These are phyloP conservation scores for Stachybotrys chartarum DNA, from an alignment of 2,329 filamentous ascomycete species.

Conservation along the genomic window DNA sequence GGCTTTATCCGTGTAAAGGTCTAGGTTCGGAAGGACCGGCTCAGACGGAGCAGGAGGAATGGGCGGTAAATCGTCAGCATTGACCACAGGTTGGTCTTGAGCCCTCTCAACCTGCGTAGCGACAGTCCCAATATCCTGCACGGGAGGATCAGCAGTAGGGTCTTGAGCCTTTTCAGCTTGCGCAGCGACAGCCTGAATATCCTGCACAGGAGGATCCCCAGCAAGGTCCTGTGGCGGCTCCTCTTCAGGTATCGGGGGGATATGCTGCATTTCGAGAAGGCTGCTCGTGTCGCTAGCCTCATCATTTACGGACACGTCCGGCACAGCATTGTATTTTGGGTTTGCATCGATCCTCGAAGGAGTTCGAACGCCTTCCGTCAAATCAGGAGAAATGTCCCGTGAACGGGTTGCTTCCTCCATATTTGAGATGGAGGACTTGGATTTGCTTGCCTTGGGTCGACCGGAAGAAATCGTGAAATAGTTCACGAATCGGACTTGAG, in stretches of 20 bases:
- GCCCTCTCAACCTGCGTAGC: not conserved
- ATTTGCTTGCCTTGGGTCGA: conserved; percentile 40
- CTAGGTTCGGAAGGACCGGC: conserved; percentile 42
- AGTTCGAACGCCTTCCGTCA: not conserved
- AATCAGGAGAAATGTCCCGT: not conserved
- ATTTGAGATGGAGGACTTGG: conserved; percentile 8
- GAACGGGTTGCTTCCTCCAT: conserved; percentile 1
- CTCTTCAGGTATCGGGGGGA: not conserved
- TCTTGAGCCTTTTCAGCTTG: not conserved
- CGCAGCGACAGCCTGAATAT: not conserved
- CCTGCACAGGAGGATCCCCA: not conserved
- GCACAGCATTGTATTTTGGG: not conserved
- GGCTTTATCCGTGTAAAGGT: conserved; percentile 54
- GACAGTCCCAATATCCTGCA: not conserved
- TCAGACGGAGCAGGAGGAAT: conserved; percentile 44
- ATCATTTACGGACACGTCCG: not conserved
- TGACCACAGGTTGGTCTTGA: not conserved
- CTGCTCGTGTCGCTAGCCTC: not conserved
- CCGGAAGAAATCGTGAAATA: conserved; percentile 87
- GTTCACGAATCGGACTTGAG: conserved; percentile 72
- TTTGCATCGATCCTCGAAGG: not conserved
- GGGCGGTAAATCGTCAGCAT: conserved; percentile 22
- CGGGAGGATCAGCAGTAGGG: not conserved
- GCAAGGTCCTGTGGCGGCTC: not conserved
- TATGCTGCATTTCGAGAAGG: not conserved